Conservation (phyloP, 495 filamentous ascomycete genomes). For the Neurospora sp. region DNA sequence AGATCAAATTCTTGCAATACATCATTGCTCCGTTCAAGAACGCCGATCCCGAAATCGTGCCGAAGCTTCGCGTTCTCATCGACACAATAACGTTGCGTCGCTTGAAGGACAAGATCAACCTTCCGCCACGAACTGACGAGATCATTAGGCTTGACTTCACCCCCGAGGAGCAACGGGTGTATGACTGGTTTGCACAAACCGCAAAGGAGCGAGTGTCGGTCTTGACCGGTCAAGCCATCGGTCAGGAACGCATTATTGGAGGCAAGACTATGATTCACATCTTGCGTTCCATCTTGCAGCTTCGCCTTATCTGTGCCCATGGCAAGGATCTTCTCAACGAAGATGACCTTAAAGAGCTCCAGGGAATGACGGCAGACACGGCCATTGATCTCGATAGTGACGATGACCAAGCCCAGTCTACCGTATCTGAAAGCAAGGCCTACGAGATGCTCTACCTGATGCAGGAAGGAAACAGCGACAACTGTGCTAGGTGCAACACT, state of each 20-base stretch:
- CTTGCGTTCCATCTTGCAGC: slow-evolving; percentile 77
- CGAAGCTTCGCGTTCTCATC: slow-evolving; percentile 81
- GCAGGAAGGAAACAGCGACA: slow-evolving; percentile 61
- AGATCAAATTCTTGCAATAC: slow-evolving; percentile 57
- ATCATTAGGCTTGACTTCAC: slow-evolving; percentile 53
- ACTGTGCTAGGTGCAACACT: slow-evolving; percentile 56
- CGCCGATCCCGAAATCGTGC: slow-evolving; percentile 69
- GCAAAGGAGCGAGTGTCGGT: slow-evolving; percentile 44
- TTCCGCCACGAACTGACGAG: slow-evolving; percentile 64
- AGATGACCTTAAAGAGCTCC: slow-evolving; percentile 65
- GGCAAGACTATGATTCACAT: slow-evolving; percentile 83
- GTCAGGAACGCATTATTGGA: slow-evolving; percentile 52
- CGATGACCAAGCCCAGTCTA: slow-evolving; percentile 45
- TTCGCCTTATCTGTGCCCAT: slow-evolving; percentile 85
- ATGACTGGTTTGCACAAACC: slow-evolving; percentile 45
- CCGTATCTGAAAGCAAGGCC: slow-evolving; percentile 51
- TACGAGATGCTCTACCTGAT: slow-evolving; percentile 78
- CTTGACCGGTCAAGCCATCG: slow-evolving; percentile 32
- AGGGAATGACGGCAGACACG: slow-evolving; percentile 67
- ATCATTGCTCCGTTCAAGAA: slow-evolving; percentile 75
- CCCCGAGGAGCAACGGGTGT: slow-evolving; percentile 40
- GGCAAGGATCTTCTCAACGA: slow-evolving; percentile 78
- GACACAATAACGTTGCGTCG: slow-evolving; percentile 89
- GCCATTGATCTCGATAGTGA: slow-evolving; percentile 82
- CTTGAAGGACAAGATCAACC: slow-evolving; percentile 78